These are phyloP conservation scores for Sanghuangporus baumii DNA, from an alignment of 1,284 basidiomycete species.

Conservation along the genomic window DNA sequence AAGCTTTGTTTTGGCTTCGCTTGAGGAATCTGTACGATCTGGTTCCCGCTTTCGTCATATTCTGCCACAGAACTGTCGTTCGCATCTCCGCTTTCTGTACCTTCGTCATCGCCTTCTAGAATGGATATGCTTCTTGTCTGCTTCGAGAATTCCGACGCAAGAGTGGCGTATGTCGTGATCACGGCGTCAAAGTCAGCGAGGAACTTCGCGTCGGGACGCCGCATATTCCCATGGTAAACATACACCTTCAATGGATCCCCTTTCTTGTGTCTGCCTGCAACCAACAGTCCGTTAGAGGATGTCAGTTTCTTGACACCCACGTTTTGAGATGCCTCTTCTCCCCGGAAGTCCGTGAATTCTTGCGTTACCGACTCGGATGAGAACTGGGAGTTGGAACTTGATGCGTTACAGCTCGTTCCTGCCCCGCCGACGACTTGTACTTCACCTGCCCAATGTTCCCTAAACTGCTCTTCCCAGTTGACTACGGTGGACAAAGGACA, in stretches of 20 bases:
- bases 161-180: slow-evolving; percentile 94
- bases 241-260: slow-evolving; percentile 76
- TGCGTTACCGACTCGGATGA: background rate
- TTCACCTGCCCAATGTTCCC: slow-evolving; percentile 89
- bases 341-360: background rate
- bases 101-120: slow-evolving; percentile 64
- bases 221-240: slow-evolving; percentile 91
- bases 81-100: slow-evolving; percentile 42
- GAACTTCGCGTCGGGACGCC: slow-evolving; percentile 79
- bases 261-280: slow-evolving; percentile 30
- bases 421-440: slow-evolving; percentile 78
- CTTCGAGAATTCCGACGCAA: slow-evolving; percentile 93
- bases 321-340: background rate
- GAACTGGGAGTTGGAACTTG: slow-evolving; percentile 13
- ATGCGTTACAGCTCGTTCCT: slow-evolving; percentile 32
- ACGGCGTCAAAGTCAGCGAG: slow-evolving; percentile 95
- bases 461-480: slow-evolving; percentile 98
- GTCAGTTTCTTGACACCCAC: background rate
- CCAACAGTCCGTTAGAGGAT: background rate
- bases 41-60: slow-evolving; percentile 65
- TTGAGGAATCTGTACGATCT: slow-evolving; percentile 47
- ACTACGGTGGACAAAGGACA: slow-evolving; percentile 95
- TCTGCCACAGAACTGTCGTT: slow-evolving; percentile 65
- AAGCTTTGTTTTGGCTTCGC: slow-evolving; percentile 49
- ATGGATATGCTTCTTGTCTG: slow-evolving; percentile 63